These are phyloP conservation scores for Phyllosticta citrichinensis DNA, from an alignment of 2,329 filamentous ascomycete genomes.

Conservation along the genomic window DNA sequence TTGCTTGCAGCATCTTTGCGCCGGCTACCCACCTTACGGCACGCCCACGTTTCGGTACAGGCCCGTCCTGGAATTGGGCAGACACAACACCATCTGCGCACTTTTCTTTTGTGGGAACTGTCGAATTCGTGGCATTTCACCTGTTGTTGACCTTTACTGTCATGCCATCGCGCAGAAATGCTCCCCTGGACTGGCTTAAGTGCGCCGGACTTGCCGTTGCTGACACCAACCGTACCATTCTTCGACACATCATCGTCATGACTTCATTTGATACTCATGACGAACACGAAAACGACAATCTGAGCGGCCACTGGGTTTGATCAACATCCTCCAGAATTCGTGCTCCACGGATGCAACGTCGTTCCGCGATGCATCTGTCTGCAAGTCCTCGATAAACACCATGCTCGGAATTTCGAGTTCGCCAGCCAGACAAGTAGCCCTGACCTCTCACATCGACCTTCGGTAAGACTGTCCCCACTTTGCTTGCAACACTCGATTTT, in stretches of 20 bases:
- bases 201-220: not conserved
- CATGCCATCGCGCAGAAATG: not conserved
- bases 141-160: not conserved
- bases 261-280: not conserved
- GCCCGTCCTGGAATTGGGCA: not conserved
- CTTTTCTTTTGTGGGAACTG: not conserved
- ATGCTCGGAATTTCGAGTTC: not conserved
- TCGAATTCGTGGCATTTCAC: not conserved
- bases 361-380: not conserved
- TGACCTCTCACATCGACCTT: not conserved
- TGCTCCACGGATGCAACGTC: not conserved
- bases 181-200: not conserved
- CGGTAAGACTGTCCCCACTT: not conserved
- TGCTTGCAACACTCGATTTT: not conserved
- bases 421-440: not conserved
- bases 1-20: slow-evolving; percentile 8
- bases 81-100: not conserved
- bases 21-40: not conserved
- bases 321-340: not conserved
- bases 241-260: not conserved
- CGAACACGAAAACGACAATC: not conserved
- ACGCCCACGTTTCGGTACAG: slow-evolving; percentile 2
- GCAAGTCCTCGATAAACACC: not conserved
- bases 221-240: not conserved
- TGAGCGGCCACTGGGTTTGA: not conserved